Percentiles rank a stretch among this genome's conserved stretches.
Evolutionary conservation across 495 filamentous ascomycete species (phyloP).

Genomic region (Pyrenopolyporus hunteri): DNA sequence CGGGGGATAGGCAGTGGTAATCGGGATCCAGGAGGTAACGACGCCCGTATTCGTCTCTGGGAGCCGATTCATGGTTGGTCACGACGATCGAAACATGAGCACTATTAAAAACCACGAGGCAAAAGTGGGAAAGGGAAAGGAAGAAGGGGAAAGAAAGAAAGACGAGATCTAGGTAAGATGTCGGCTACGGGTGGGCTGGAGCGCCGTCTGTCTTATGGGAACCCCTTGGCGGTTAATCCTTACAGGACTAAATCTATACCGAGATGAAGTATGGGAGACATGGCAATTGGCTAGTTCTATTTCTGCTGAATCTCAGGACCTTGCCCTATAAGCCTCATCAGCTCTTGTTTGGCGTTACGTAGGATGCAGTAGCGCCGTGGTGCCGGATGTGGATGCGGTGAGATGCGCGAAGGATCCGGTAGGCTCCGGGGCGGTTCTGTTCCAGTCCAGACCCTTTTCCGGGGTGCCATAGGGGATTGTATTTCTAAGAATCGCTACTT

Average conservation of each 20-base stretch:
- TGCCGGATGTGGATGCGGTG: too few relatives aligned
- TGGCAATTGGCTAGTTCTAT: slow-evolving; percentile 31
- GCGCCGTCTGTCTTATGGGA: slow-evolving; percentile 19
- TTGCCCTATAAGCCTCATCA: slow-evolving; percentile 7
- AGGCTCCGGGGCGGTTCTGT: too few relatives aligned
- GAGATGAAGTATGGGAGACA: not conserved
- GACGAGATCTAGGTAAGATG: slow-evolving; percentile 2
- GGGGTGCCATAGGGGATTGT: too few relatives aligned
- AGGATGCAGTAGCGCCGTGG: too few relatives aligned
- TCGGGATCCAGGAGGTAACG: slow-evolving; percentile 40
- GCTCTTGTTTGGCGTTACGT: not conserved
- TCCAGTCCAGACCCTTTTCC: too few relatives aligned
- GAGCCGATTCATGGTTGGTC: slow-evolving; percentile 32
- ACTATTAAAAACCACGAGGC: not conserved
- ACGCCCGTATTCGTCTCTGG: slow-evolving; percentile 36
- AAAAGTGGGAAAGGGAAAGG: not conserved
- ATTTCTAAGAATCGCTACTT: too few relatives aligned
- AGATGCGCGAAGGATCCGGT: too few relatives aligned
- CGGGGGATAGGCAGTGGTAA: slow-evolving; percentile 32
- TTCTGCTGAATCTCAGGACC: slow-evolving; percentile 24
- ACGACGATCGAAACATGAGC: slow-evolving; percentile 4
- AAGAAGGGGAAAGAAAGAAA: slow-evolving; percentile 8
- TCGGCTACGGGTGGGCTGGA: slow-evolving; percentile 15
- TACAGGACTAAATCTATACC: slow-evolving; percentile 2
- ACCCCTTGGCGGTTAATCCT: slow-evolving; percentile 6